Conservation (phyloP, 148 eudicot species). For the Dianthus caryophyllus region DNA sequence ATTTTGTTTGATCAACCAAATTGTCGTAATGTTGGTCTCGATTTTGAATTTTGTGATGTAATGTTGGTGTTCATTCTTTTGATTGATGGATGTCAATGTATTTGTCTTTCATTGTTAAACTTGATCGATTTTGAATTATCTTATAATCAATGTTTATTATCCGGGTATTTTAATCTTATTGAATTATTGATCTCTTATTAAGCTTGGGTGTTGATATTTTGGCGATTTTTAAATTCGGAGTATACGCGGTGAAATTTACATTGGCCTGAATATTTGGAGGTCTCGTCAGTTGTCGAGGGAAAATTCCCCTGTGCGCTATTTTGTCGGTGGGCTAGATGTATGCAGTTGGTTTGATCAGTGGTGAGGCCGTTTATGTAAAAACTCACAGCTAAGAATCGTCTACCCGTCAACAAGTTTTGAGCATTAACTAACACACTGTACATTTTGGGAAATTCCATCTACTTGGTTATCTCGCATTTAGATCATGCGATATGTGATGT, state of each 20-base stretch:
- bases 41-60: no score
- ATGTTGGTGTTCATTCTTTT: background rate
- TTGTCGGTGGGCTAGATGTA: background rate
- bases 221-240: background rate
- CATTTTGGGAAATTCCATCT: background rate
- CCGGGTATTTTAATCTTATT: background rate
- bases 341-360: background rate
- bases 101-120: no score
- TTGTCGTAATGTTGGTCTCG: no score
- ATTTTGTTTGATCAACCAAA: no score
- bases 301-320: no score
- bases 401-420: background rate
- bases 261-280: no score
- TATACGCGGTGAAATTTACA: no score
- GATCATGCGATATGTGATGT: no score
- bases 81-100: background rate
- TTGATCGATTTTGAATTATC: no score
- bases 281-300: no score
- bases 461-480: no score
- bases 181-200: background rate
- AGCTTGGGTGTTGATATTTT: background rate
- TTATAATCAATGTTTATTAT: background rate
- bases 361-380: background rate
- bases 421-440: no score
- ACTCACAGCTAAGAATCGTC: background rate